Evolutionary conservation across 2,329 filamentous ascomycete genomes (phyloP).

Genomic region (Neocucurbitaria cava): DNA sequence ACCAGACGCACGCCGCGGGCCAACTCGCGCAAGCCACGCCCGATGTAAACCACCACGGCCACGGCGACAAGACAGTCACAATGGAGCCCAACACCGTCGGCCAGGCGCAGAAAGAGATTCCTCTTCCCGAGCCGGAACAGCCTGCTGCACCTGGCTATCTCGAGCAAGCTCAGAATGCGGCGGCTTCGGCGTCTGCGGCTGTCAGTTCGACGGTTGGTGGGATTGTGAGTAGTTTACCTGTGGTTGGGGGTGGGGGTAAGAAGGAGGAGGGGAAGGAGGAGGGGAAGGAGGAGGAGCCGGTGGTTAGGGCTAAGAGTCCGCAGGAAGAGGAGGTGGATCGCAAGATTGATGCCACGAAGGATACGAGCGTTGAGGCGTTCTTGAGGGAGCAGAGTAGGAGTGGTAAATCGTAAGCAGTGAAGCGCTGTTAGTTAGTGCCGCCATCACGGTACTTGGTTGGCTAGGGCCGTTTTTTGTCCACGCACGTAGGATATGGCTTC

Average conservation of each 20-base stretch:
- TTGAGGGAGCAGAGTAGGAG: constrained; percentile 37
- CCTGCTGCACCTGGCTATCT: constrained; percentile 45
- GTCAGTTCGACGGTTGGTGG: constrained; percentile 41
- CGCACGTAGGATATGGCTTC: too few relatives aligned
- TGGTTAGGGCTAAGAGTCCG: constrained; percentile 32
- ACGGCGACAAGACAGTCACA: constrained; percentile 54
- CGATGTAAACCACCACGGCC: constrained; percentile 48
- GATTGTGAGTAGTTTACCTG: constrained; percentile 29
- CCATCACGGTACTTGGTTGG: background rate
- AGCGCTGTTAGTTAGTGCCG: too few relatives aligned
- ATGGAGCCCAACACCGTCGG: constrained; percentile 58
- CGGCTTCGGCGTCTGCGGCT: constrained; percentile 33
- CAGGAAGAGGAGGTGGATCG: constrained; percentile 39
- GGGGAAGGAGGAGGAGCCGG: constrained; percentile 25
- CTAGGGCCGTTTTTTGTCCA: too few relatives aligned
- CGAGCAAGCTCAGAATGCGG: constrained; percentile 53
- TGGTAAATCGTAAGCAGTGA: background rate
- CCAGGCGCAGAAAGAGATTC: constrained; percentile 57
- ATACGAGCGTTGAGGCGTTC: constrained; percentile 41
- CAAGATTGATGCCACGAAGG: constrained; percentile 38
- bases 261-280: constrained; percentile 35
- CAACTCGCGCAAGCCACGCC: constrained; percentile 54
- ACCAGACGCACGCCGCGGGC: constrained; percentile 53
- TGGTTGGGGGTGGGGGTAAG: too few relatives aligned
- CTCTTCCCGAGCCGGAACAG: constrained; percentile 43